Evolutionary conservation across 768 basidiomycete species (phyloP), one percentile per base, ranked within the genome.

Genomic region (Suillus luteus): DNA sequence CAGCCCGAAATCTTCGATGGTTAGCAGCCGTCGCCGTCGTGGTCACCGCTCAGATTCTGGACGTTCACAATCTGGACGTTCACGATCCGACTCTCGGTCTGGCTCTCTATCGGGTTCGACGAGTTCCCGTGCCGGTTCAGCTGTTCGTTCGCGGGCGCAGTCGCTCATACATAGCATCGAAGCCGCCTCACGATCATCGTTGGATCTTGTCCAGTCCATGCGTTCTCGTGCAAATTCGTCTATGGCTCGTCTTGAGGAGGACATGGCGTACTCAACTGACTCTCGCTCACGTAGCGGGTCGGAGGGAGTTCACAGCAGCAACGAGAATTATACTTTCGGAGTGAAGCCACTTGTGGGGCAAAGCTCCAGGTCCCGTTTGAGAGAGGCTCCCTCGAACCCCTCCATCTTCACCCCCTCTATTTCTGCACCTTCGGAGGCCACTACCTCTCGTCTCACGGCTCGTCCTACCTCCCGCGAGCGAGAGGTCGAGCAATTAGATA

Each of bases 281-380:
- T 73, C 73, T 2, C 73, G 67, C 8, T 78, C 77, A 14, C 70
- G 66, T 59, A 77, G 81, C 37, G 85, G 85, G 31, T 81, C 80
- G 59, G 80, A 82, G 43, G 83, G 81, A 48, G 70, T 78, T 22
- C 74, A 76, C 60, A 83, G 81, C 67, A 85, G 82, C 55, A 79
- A 81, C 0, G 89, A 91, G 70, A 90, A 90, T 71, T 82, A 91
- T 72, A 92, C 91, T 10, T 93, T 92, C 75, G 91, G 91, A 14
- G 57, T 58, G 17, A 58, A 17, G 17, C 40, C 57, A 58, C 24
- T 24, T 41, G 11, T 41, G 5, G 55, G 55, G 11, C 57, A 60
- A 15, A 24, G 46, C 38, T 68, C 73, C 5, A 63, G 70, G 0
- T 70, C 63, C 15, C 69, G 70, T 8, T 60, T 70, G 27, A 70